Base-by-base conservation (phyloP, 192 early-diverging fungal species). In the Mortierella claussenii region DNA sequence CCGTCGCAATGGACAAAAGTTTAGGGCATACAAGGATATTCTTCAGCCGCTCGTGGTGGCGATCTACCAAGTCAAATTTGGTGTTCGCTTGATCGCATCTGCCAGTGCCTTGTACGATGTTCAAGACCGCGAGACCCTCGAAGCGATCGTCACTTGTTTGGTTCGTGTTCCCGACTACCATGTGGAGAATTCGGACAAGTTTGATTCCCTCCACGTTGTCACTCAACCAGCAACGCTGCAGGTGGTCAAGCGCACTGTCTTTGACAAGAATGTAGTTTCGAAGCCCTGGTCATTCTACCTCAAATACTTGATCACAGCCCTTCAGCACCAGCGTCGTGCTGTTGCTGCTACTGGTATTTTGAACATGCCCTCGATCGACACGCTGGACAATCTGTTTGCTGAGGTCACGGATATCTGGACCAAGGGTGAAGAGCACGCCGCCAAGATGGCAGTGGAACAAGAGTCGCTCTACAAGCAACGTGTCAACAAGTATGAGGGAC, bases 51-150 rank as follows among this genome's bases (percentile, higher is more conserved):
- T 92, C 26, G 68, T 85, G 27, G 70, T 90, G n/a, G 84, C 88
- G 12, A 70, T 95, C 2, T 87, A 90, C 61, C 89, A 93, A 60
- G 65, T 95, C 61, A 90, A 92, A 71, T 90, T 87, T 65, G 94
- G 93, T 34, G 42, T 95, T n/a, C 68, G 89, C 15, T 47, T 91
- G 43, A 58, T 89, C 31, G 65, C 84, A 9, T 65, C 80, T 13
- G 40, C 69, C 0, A 49, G 27, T n/a, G 63, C 65, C 0, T 51
- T 65, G 45, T 37, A 32, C n/a, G 51, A 62, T n/a, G 37, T 49
- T 0, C 50, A 37, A 15, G 64, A 76, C 34, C 57, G 59, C 2
- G 73, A 76, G 48, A 57, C 73, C 4, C 47, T 76, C 17, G 73
- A 76, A 47, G 32, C 73, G 8, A 71, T 81, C 33, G 65, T 80